Evolutionary conservation across 345 rosid species (phyloP).

Genomic region (Gossypium sturtianum): DNA sequence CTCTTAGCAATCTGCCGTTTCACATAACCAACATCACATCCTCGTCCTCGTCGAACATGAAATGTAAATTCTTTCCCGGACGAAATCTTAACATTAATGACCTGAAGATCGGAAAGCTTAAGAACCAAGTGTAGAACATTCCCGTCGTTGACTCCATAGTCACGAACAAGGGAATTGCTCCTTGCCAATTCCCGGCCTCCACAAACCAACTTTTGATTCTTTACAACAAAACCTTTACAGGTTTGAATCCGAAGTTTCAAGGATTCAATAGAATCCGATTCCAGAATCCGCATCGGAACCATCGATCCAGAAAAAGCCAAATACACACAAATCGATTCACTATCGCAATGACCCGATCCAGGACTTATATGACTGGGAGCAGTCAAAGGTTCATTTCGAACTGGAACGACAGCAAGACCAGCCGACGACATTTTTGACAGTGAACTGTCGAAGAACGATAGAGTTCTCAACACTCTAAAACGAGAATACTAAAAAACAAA

Average conservation of each 20-base stretch:
- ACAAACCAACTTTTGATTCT: slow-evolving; percentile 67
- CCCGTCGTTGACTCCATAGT: slow-evolving; percentile 64
- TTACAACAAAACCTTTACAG: slow-evolving; percentile 58
- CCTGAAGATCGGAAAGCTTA: slow-evolving; percentile 65
- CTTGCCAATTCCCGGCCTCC: slow-evolving; percentile 65
- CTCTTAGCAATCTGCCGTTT: slow-evolving; percentile 55
- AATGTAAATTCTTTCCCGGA: slow-evolving; percentile 54
- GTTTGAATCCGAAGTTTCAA: slow-evolving; percentile 69
- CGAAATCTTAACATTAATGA: slow-evolving; percentile 49
- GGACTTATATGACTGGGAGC: slow-evolving; percentile 22
- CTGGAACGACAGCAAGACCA: slow-evolving; percentile 44
- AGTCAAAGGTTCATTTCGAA: slow-evolving; percentile 31
- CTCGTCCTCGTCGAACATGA: slow-evolving; percentile 44
- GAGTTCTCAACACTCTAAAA: not conserved
- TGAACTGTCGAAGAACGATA: not conserved
- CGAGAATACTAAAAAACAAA: not conserved
- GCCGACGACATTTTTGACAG: slow-evolving; percentile 40
- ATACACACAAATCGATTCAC: slow-evolving; percentile 49
- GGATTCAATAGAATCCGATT: slow-evolving; percentile 58
- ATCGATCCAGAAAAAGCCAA: slow-evolving; percentile 31
- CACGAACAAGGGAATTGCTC: slow-evolving; percentile 60
- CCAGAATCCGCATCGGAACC: slow-evolving; percentile 52
- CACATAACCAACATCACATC: slow-evolving; percentile 58
- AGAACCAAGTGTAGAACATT: slow-evolving; percentile 73
- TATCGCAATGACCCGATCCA: slow-evolving; percentile 15